Conservation (phyloP, 1,284 basidiomycete species). For the Blastosporella zonata region DNA sequence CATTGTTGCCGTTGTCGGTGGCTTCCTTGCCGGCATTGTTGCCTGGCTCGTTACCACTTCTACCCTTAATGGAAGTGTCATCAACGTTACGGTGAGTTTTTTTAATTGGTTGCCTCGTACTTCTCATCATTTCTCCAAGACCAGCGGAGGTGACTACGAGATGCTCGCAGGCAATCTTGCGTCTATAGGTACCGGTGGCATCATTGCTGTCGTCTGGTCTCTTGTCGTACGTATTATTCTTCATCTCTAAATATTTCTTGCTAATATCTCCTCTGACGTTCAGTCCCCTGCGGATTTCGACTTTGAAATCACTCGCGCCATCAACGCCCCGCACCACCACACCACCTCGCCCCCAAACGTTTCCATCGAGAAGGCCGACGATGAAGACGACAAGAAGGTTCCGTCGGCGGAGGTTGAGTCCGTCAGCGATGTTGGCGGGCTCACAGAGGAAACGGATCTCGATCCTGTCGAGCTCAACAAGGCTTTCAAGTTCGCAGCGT, state of each 20-base stretch:
- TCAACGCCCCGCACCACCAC: slow-evolving; percentile 48
- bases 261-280: background rate
- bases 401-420: slow-evolving; percentile 21
- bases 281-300: slow-evolving; percentile 81
- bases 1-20: slow-evolving; percentile 66
- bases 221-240: slow-evolving; percentile 44
- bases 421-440: slow-evolving; percentile 27
- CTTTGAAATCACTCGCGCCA: slow-evolving; percentile 73
- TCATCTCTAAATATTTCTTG: slow-evolving; percentile 5
- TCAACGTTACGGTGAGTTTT: slow-evolving; percentile 62
- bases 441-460: slow-evolving; percentile 50
- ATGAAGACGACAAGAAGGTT: slow-evolving; percentile 30
- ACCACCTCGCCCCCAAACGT: background rate
- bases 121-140: slow-evolving; percentile 29
- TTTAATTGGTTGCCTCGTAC: background rate
- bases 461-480: slow-evolving; percentile 61
- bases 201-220: slow-evolving; percentile 68
- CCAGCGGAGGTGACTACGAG: slow-evolving; percentile 69
- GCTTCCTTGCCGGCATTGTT: slow-evolving; percentile 70
- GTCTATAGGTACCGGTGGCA: slow-evolving; percentile 78
- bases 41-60: slow-evolving; percentile 86
- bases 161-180: slow-evolving; percentile 89
- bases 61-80: slow-evolving; percentile 61
- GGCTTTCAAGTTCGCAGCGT: slow-evolving; percentile 77
- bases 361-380: slow-evolving; percentile 18